Evolutionary conservation across 495 filamentous ascomycete genomes (phyloP), one percentile per base, ranked within the genome.

Genomic region (Penicillium samsonianum): DNA sequence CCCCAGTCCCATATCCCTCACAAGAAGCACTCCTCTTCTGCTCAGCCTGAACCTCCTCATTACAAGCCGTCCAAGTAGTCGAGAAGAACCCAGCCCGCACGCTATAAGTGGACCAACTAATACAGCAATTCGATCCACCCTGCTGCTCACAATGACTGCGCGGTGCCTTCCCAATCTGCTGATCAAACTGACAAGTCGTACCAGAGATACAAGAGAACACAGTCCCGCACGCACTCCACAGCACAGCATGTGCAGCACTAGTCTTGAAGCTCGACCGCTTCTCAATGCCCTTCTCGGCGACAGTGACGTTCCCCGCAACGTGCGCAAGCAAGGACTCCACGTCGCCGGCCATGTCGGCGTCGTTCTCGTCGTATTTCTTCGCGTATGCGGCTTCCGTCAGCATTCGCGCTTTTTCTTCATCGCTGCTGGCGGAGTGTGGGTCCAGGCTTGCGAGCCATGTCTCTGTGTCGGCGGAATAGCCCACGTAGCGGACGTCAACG

Each of bases 101-200:
- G 20, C n/a, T 40, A 41, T 52, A 52, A 10, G 10, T 40, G 37
- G 50, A 52, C 50, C 22, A 52, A 52, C 50, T 41, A 20, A 41
- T 30, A 30, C 35, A 52, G 50, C 50, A 52, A 23, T 52, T 52
- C 14, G 22, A 41, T 0, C 35, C 35, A 16, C 50, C 50, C 9
- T 52, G 35, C 37, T n/a, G 5, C 35, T 52, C 35, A 12, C 35
- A 41, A 16, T 30, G 50, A 30, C 35, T 41, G 5, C 37, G 22
- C 20, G 50, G 50, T 4, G 50, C 50, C 50, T 42, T 41, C 12
- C 16, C 23, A 41, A 40, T 41, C 23, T 40, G 6, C 33, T 23
- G 16, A 42, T 42, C 17, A 28, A 52, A 52, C 17, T 9, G n/a
- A 20, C 46, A 49, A 33, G 46, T 49, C 17, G 28, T 20, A 4